Conservation (phyloP, 306 rosid genomes). For the Cyamopsis tetragonoloba region DNA sequence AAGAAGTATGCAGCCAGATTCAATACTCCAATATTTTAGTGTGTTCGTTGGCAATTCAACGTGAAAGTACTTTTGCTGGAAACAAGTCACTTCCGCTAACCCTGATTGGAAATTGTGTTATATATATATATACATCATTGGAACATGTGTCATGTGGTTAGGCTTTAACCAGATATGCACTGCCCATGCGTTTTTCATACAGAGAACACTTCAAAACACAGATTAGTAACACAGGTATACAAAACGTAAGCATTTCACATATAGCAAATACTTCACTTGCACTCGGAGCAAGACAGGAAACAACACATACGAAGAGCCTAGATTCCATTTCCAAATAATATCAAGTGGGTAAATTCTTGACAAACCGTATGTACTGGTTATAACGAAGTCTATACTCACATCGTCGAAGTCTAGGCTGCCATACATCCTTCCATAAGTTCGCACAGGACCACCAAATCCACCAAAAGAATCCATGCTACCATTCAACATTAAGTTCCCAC, state of each 20-base stretch:
- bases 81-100: no score
- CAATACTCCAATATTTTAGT: neutral
- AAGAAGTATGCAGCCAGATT: constrained; percentile 11
- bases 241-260: neutral
- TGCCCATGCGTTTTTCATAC: no score
- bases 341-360: neutral
- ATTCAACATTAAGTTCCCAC: constrained; percentile 60
- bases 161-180: no score
- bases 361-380: neutral
- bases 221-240: neutral
- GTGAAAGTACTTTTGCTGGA: no score
- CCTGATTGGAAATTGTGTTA: no score
- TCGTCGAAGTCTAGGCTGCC: constrained; percentile 85
- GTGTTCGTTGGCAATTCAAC: no score
- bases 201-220: neutral
- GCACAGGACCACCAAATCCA: constrained; percentile 80
- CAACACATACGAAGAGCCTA: neutral
- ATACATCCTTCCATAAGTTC: constrained; percentile 90
- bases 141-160: no score
- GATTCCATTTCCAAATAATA: no score
- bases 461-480: constrained; percentile 59
- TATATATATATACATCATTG: no score
- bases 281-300: neutral
- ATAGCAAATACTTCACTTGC: constrained; percentile 2
- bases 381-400: constrained; percentile 54